Evolutionary conservation across 176 grass and related monocot genomes (phyloP), one percentile per base, ranked within the genome.

Genomic region (Cocos nucifera): DNA sequence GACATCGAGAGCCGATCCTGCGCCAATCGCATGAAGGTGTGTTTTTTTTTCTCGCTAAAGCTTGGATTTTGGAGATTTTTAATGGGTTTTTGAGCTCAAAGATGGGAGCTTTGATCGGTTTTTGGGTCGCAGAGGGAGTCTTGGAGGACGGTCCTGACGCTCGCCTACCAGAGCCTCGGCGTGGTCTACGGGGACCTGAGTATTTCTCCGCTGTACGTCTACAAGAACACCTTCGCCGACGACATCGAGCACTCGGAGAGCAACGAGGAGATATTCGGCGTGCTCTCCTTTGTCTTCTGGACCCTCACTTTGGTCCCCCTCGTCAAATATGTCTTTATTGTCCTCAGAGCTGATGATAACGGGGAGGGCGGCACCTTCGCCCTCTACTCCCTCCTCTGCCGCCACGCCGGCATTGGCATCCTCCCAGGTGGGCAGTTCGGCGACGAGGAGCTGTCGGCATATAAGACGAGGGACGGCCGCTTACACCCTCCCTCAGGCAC

Each of bases 251-350:
- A 98, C 87, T 79, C 93, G 71, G 84, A 92, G 64, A 83, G 78
- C 50, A 98, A 98, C 65, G 93, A 92, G 62, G 93, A 98, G 82
- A 98, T 98, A 74, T 86, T 85, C 4, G 93, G 93, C 54, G 93
- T 92, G 27, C 79, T 98, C 44, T 98, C 87, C 73, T 92, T 98
- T 73, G 85, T 98, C 62, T 98, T 98, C 84, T 98, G 93, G 93
- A 98, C 93, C 30, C 81, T 98, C 73, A 98, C 93, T 17, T 78
- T 98, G 54, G 75, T 98, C 3, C 35, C 93, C 93, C 78, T 98
- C 54, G 73, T 98, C 76, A 98, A 98, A 74, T 98, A 98, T 73
- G 87, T 98, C 76, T 98, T 86, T 76, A 52, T 98, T 66, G 93
- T 98, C 4, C 85, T 98, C 73, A 81, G 93, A 67, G 93, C 93